Evolutionary conservation across 192 early-diverging fungal genomes (phyloP), one percentile per base, ranked within the genome.

Genomic region (Gorgonomyces haynaldii): DNA sequence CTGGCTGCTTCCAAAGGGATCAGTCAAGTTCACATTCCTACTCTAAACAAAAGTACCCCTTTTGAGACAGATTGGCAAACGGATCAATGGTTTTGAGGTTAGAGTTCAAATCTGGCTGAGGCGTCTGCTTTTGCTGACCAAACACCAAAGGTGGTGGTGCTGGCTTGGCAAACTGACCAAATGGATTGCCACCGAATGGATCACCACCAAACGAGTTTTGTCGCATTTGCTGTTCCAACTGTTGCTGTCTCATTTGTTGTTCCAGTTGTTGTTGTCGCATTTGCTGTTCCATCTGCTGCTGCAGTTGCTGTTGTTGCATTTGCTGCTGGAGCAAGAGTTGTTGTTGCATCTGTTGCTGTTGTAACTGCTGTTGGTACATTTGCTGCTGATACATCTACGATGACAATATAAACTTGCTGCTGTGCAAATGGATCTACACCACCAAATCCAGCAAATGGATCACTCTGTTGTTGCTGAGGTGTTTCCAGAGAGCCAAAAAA

Each of bases 401-500:
- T 45, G 24, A 34, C 17, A 30, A 21, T n/a, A n/a, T n/a, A n/a
- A n/a, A n/a, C n/a, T 10, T 57, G 61, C 47, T 61, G 59, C 32
- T 47, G 47, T 15, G 41, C 42, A 44, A 64, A 64, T 3, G 56
- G 56, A 45, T 64, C 62, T 7, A 23, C 10, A 1, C 53, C 53
- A 13, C 62, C 62, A 55, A 64, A 64, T 7, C 45, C 51, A 2
- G 44, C 45, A 43, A 64, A 64, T 7, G 61, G 61, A 51, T 64
- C 61, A 47, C 24, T 15, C 21, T 47, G 43, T 36, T 57, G 54
- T 19, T 65, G 52, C 4, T 28, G 47, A 6, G 61, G 50, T 8
- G 37, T 52, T 27, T 67, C 65, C 26, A 62, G 26, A 37, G 51
- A 54, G 15, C 57, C 55, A 42, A 67, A 72, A 42, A 72, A 67